phyloP scores from a whole-genome alignment of 108 stramenopile species.

The Nitzschia sp. region DNA sequence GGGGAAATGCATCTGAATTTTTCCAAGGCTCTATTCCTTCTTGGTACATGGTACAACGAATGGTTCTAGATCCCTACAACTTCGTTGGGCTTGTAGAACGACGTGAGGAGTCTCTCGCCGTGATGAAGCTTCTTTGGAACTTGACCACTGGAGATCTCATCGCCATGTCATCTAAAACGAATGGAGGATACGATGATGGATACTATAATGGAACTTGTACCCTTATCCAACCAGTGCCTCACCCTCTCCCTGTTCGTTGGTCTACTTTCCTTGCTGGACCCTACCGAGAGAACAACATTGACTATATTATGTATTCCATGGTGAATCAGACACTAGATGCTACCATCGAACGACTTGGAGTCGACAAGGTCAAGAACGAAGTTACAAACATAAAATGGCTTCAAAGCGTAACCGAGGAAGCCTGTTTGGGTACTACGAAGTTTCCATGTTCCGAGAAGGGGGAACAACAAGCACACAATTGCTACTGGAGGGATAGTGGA shows the following conservation, averaged over 20 bases:
- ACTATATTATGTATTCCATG: constrained; percentile 12
- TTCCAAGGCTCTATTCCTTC: too few relatives aligned
- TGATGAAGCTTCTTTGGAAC: constrained; percentile 29
- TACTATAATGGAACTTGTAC: constrained; percentile 19
- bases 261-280: neutral
- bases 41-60: neutral
- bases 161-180: constrained; percentile 19
- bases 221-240: constrained; percentile 15
- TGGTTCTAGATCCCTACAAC: constrained; percentile 29
- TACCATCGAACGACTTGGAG: constrained; percentile 17
- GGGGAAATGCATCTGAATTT: neutral
- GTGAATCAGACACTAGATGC: constrained; percentile 13
- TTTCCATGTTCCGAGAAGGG: constrained; percentile 25
- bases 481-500: constrained; percentile 29
- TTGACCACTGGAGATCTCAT: constrained; percentile 23
- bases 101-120: constrained; percentile 32
- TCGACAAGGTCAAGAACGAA: neutral
- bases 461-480: constrained; percentile 13
- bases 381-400: neutral
- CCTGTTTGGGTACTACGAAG: neutral
- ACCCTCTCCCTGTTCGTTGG: neutral
- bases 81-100: constrained; percentile 41
- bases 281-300: constrained; percentile 5
- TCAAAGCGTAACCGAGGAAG: neutral
- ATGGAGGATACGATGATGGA: constrained; percentile 41